Conservation (phyloP, 163 green algal species). For the Volvox carteri region DNA sequence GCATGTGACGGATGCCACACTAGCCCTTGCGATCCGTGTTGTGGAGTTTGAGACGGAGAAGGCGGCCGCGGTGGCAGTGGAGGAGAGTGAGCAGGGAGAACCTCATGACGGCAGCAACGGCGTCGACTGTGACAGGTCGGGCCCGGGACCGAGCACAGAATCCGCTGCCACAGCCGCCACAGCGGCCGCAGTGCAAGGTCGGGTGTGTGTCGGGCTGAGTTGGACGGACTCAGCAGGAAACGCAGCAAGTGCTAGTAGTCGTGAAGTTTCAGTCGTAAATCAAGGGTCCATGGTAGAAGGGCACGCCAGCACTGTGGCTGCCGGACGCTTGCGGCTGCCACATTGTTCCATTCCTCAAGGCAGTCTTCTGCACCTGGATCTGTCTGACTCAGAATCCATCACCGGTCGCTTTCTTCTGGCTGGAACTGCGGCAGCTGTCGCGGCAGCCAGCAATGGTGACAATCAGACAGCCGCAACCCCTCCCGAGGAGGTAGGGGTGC, state of each 20-base stretch:
- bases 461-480: too few relatives aligned
- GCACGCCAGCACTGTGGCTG: not conserved
- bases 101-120: not conserved
- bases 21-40: not conserved
- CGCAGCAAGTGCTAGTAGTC: not conserved
- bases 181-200: not conserved
- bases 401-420: not conserved
- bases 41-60: not conserved
- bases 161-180: not conserved
- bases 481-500: too few relatives aligned
- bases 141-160: too few relatives aligned
- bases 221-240: not conserved
- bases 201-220: not conserved
- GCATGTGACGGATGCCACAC: not conserved
- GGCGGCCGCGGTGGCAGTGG: not conserved
- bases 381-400: not conserved
- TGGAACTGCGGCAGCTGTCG: not conserved
- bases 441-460: not conserved
- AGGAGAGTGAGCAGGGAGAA: too few relatives aligned
- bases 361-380: constrained; percentile 25
- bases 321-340: not conserved
- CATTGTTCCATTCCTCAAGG: not conserved
- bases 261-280: not conserved
- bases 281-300: not conserved
- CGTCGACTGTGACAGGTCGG: not conserved